Evolutionary conservation across 2,329 filamentous ascomycete species (phyloP).

Genomic region (Cladosporium colombiae): DNA sequence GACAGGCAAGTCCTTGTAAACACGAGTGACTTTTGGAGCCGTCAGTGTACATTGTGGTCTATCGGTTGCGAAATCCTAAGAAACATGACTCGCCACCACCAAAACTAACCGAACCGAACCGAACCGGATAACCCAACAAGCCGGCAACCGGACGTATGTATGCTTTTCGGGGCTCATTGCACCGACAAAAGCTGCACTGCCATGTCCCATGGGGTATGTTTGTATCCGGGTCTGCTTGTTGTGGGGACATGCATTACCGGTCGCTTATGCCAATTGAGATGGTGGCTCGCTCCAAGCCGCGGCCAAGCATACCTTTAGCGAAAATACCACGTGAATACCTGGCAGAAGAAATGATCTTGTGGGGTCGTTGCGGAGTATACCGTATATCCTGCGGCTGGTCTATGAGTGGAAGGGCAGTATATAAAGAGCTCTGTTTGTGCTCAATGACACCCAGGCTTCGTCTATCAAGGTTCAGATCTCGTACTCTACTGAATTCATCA

Average conservation of each 20-base stretch:
- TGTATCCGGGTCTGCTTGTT: background rate
- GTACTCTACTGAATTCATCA: background rate
- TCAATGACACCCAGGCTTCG: background rate
- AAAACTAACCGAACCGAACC: background rate
- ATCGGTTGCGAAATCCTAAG: background rate
- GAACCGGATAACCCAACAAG: background rate
- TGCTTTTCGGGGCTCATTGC: background rate
- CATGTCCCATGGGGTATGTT: background rate
- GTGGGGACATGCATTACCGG: background rate
- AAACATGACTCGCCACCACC: background rate
- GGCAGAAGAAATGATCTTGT: background rate
- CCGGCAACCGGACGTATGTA: background rate
- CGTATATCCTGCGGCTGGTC: background rate
- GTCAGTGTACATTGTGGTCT: background rate
- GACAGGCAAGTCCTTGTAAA: background rate
- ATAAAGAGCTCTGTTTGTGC: background rate
- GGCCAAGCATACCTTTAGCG: slow-evolving; percentile 2
- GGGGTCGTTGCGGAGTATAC: background rate
- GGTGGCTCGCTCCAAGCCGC: background rate
- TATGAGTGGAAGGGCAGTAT: background rate
- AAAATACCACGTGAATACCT: background rate
- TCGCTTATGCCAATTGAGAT: background rate
- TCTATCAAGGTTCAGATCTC: background rate
- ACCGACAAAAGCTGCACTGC: background rate
- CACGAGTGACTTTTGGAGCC: background rate